Evolutionary conservation across 306 rosid species (phyloP), one percentile per base, ranked within the genome.

Genomic region (Purshia tridentata): DNA sequence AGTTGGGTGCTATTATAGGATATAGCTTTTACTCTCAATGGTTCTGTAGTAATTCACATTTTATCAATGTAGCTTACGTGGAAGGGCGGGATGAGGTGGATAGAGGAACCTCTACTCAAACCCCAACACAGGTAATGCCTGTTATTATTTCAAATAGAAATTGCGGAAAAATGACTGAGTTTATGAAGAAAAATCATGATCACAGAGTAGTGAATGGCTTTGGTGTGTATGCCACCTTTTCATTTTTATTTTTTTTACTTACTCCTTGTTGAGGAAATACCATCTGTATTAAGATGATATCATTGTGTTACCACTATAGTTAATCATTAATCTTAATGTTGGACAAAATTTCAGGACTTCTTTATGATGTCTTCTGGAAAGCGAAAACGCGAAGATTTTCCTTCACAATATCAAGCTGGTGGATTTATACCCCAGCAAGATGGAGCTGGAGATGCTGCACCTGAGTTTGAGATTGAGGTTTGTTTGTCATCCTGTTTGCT

Each of bases 361-460:
- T 84, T 95, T 84, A 81, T 74, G 53, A 58, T 70, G 77, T 11
- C 83, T 39, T 29, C 90, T 14, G 99, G 96, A 72, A 95, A 95
- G 87, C 84, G 99, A 54, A 95, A 95, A 79, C 99, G 98, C 78
- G 96, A 92, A 58, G 99, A 89, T 74, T 59, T 91, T 72, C 67
- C 95, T 72, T 74, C 97, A 48, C 93, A 86, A 70, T 88, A 88
- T 88, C 92, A 79, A 39, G 53, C 89, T 72, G 84, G 89, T 79
- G 98, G 96, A 57, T 90, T 84, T 84, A 78, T 92, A 67, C 99
- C 99, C 18, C 99, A 95, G 86, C 99, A 95, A 87, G 99, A 95
- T 86, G 99, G 99, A 78, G 93, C 98, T 67, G 96, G 93, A 77
- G 99, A 90, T 86, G 78, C 79, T 35, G 49, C 81, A 4, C 72